Evolutionary conservation across 2,329 filamentous ascomycete genomes (phyloP), one percentile per base, ranked within the genome.

Genomic region (Phyllachora maydis): DNA sequence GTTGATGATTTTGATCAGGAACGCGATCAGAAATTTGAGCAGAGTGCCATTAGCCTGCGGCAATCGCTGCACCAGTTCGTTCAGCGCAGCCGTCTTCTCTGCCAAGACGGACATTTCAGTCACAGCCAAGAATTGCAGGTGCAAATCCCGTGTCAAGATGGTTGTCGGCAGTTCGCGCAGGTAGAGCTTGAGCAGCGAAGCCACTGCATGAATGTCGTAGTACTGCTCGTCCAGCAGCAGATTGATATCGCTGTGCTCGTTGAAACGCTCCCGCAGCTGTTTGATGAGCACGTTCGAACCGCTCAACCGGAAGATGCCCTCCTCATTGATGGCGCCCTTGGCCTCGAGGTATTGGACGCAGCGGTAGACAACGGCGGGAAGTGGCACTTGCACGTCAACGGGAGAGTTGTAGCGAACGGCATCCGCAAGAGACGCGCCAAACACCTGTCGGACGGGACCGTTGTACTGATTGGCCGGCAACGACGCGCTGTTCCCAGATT

Each of bases 251-350:
- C 83, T 75, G 52, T 98, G 83, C 4, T 51, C 69, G 46, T 98
- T 93, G 54, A 98, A 98, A 3, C 83, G 72, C 43, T 95, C 85
- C 30, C 77, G 76, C 20, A 98, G 61, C 27, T 69, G 69, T 47
- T 85, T 91, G 49, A 98, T 91, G 23, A 92, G 73, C 26, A 90
- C 65, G 41, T 92, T 95, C 1, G 85, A 95, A n/a, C 88, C 88
- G 44, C 83, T 95, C 19, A 98, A 59, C 24, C 88, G 71, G 59
- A 98, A 98, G 19, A 98, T 92, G 20, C 88, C 88, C 47, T 98
- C 88, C 45, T 98, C 88, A 5, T 59, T 59, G 22, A 74, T 60
- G 8, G 83, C 88, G 31, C 77, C 68, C 51, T 83, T 83, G 5
- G 67, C 63, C 33, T 79, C 74, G 11, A 98, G 60, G 44, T 92